phyloP scores from a whole-genome alignment of 257 asterid species.

The Plectranthus barbatus region DNA sequence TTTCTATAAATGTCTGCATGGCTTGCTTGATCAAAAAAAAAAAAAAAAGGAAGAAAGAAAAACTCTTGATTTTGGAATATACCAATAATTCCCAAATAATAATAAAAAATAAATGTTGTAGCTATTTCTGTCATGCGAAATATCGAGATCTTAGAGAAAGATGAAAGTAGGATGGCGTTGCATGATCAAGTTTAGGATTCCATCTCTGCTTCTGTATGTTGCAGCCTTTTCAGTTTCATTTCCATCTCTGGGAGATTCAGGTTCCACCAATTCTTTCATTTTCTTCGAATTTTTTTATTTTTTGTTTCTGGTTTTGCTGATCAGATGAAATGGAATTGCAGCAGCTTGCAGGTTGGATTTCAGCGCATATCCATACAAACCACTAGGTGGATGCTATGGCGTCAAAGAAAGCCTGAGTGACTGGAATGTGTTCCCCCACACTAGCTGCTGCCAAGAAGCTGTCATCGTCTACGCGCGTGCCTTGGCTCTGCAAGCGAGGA shows the following conservation, averaged over 20 bases:
- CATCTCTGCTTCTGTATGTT: slow-evolving; percentile 11
- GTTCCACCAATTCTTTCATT: slow-evolving; percentile 9
- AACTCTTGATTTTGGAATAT: not conserved
- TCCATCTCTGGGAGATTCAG: slow-evolving; percentile 35
- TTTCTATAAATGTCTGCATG: slow-evolving; percentile 18
- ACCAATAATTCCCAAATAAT: not conserved
- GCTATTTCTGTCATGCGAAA: slow-evolving; percentile 4
- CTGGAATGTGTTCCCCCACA: slow-evolving; percentile 45
- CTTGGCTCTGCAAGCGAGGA: slow-evolving; percentile 36
- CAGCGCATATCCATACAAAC: slow-evolving; percentile 39
- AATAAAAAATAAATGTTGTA: not conserved
- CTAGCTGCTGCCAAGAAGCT: slow-evolving; percentile 57
- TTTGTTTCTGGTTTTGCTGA: no score
- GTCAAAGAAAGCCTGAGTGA: slow-evolving; percentile 22
- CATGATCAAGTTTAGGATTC: not conserved
- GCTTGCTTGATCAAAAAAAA: slow-evolving; percentile 6
- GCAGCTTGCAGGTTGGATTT: slow-evolving; percentile 57
- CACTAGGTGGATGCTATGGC: slow-evolving; percentile 53
- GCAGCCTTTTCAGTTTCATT: slow-evolving; percentile 16
- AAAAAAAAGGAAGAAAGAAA: no score
- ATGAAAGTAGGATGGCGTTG: slow-evolving; percentile 9
- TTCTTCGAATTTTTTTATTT: not conserved
- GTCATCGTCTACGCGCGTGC: slow-evolving; percentile 38
- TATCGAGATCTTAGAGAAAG: not conserved
- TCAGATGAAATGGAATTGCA: not conserved